Evolutionary conservation across 805 yeast species (phyloP), one percentile per base, ranked within the genome.

Genomic region (Candida oleophila): DNA sequence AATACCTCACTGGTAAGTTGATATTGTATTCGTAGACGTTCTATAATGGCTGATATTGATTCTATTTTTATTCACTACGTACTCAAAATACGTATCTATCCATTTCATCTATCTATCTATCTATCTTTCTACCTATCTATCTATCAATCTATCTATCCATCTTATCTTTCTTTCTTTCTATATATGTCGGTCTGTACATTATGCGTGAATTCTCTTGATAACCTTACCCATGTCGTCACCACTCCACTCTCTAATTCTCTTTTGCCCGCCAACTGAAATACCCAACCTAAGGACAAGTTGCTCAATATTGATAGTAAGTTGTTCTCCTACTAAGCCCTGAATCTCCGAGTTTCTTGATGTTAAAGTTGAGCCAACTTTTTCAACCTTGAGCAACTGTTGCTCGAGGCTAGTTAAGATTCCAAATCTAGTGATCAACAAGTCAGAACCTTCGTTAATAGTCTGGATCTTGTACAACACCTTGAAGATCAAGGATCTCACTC

Each of bases 181-280:
- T n/a, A n/a, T n/a, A n/a, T n/a, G n/a, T n/a, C n/a, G n/a, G n/a
- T n/a, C n/a, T n/a, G n/a, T n/a, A n/a, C n/a, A n/a, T n/a, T 42
- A 19, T 22, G 9, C 43, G 28, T 50, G 62, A 4, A 68, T 45
- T 47, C 76, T 55, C 57, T 85, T 85, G 30, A 71, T 57, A n/a
- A 71, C 61, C 38, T 65, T 62, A 0, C 59, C 66, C 3, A 76
- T 51, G 55, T 85, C 88, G 14, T 67, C 77, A 38, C 65, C 68
- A 3, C 81, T 69, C 91, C 92, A 87, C 2, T 81, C 83, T 22
- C 68, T 55, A 1, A 82, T 57, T 62, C 91, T 77, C 56, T 85
- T 85, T 45, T 76, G 78, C 1, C 54, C 43, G 1, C 59, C 61
- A 3, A 71, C 67, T 12, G 74, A 59, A 14, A 78, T 45, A 1